A percentile compares a stretch with the other conserved stretches of the same genome.
Conservation (phyloP, 192 early-diverging fungal species). For the Backusella circina region DNA sequence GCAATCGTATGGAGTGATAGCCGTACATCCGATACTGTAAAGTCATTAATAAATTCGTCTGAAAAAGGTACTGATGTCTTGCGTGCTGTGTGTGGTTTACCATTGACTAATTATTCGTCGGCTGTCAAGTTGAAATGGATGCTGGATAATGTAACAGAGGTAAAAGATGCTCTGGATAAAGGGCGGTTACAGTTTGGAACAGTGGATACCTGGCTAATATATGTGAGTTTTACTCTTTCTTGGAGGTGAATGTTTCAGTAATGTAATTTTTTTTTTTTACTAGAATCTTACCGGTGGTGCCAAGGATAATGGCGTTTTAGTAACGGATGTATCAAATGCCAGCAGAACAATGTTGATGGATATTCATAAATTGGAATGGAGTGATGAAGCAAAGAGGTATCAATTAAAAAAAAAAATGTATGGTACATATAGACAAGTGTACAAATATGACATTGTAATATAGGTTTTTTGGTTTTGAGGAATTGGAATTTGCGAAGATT, state of each 20-base stretch:
- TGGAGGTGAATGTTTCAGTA: not conserved
- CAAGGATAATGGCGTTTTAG: slow-evolving; percentile 59
- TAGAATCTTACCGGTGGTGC: slow-evolving; percentile 82
- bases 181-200: slow-evolving; percentile 81
- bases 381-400: slow-evolving; percentile 54
- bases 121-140: slow-evolving; percentile 92
- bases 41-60: slow-evolving; percentile 47
- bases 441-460: slow-evolving; percentile 7
- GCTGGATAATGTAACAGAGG: slow-evolving; percentile 75
- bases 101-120: slow-evolving; percentile 91
- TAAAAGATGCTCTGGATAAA: slow-evolving; percentile 69
- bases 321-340: slow-evolving; percentile 93
- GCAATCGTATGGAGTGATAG: slow-evolving; percentile 92
- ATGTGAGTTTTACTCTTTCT: slow-evolving; percentile 42
- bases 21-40: slow-evolving; percentile 78
- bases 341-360: slow-evolving; percentile 94
- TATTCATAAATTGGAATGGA: slow-evolving; percentile 78
- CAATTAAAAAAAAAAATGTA: not conserved
- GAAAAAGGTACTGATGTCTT: slow-evolving; percentile 33
- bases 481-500: slow-evolving; percentile 74
- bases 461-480: slow-evolving; percentile 32
- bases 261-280: not conserved
- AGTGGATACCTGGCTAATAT: slow-evolving; percentile 92
- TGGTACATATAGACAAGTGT: not conserved
- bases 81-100: slow-evolving; percentile 75